Evolutionary conservation across 1,284 basidiomycete species (phyloP).

Genomic region (Moesziomyces globuligerus): DNA sequence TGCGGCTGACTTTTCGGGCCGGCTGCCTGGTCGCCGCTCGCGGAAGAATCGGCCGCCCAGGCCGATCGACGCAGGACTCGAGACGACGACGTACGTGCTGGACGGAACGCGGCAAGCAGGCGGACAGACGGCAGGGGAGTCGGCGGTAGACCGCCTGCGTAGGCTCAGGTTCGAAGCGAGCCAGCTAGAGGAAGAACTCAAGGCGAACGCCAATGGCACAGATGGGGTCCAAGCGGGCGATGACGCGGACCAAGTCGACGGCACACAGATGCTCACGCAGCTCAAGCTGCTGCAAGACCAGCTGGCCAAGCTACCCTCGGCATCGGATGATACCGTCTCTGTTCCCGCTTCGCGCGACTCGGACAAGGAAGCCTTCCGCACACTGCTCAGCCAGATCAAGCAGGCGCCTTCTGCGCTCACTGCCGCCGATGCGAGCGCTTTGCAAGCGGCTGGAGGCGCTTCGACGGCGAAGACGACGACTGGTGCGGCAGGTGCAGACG

Average conservation of each 20-base stretch:
- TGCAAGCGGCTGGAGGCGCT: background rate
- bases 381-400: conserved; percentile 20
- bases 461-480: background rate
- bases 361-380: conserved; percentile 10
- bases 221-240: background rate
- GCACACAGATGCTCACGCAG: conserved; percentile 24
- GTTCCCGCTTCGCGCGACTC: background rate
- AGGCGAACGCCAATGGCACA: background rate
- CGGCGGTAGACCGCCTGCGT: conserved; percentile 31
- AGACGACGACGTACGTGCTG: conserved; percentile 35
- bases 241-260: conserved; percentile 9
- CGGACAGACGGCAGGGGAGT: conserved; percentile 10
- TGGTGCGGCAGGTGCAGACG: conserved; percentile 6
- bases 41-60: conserved; percentile 3
- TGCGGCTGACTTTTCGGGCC: conserved; percentile 24
- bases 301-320: conserved; percentile 18
- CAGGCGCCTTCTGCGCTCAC: conserved; percentile 1
- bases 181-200: conserved; percentile 41
- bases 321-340: background rate
- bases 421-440: background rate
- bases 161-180: conserved; percentile 45
- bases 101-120: background rate
- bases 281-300: conserved; percentile 34
- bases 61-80: conserved; percentile 37
- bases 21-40: conserved; percentile 5